A percentile compares a stretch with the other conserved stretches of the same genome.
Conservation (phyloP, 1,139 yeast species). For the Candida tetrigidarum region DNA sequence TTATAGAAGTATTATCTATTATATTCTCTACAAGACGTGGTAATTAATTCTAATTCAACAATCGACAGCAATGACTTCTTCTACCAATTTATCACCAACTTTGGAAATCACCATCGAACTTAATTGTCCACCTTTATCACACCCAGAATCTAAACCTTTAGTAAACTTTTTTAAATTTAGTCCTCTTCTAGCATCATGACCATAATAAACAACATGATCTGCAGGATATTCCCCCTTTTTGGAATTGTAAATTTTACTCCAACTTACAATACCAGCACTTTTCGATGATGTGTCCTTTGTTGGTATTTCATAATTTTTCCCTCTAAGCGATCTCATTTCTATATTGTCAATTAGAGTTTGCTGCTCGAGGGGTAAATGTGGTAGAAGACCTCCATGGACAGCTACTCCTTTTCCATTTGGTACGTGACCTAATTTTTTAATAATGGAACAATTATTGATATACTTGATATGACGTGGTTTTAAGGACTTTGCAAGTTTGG, state of each 20-base stretch:
- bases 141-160: constrained; percentile 82
- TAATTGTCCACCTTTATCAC: constrained; percentile 74
- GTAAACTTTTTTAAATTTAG: constrained; percentile 66
- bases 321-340: constrained; percentile 63
- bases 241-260: constrained; percentile 68
- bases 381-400: constrained; percentile 54
- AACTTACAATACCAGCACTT: constrained; percentile 54
- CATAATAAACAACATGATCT: constrained; percentile 66
- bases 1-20: no score
- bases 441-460: constrained; percentile 64
- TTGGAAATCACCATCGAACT: constrained; percentile 56
- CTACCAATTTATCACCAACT: constrained; percentile 9
- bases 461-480: constrained; percentile 64
- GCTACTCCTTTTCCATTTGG: constrained; percentile 61
- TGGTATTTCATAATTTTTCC: constrained; percentile 60
- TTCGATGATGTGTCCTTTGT: constrained; percentile 56
- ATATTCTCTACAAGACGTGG: no score
- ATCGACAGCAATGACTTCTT: constrained; percentile 16
- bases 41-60: no score
- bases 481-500: constrained; percentile 29
- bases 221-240: constrained; percentile 43
- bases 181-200: constrained; percentile 88
- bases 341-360: constrained; percentile 66
- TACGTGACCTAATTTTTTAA: constrained; percentile 63
- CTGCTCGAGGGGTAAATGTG: constrained; percentile 60